Conservation (phyloP, 2,329 filamentous ascomycete species). For the Hypoxylon sp. region DNA sequence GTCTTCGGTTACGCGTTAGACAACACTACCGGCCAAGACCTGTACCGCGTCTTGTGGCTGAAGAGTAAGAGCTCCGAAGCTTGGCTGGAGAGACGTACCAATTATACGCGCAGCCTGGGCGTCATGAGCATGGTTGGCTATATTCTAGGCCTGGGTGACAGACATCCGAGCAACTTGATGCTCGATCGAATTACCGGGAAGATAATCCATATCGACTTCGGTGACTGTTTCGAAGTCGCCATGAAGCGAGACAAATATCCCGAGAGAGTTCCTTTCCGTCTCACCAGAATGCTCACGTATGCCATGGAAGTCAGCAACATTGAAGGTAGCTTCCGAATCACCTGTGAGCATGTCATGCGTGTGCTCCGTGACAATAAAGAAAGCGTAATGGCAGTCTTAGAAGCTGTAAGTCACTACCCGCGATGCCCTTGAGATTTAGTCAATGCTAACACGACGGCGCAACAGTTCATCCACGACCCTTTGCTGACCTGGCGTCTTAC, state of each 20-base stretch:
- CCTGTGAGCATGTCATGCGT: slow-evolving; percentile 98
- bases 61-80: slow-evolving; percentile 99
- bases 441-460: slow-evolving; percentile 39
- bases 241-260: slow-evolving; percentile 99
- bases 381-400: slow-evolving; percentile 96
- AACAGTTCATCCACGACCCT: slow-evolving; percentile 98
- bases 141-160: slow-evolving; percentile 94
- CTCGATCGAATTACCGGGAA: slow-evolving; percentile 96
- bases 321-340: slow-evolving; percentile 97
- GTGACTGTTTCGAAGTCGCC: slow-evolving; percentile 98
- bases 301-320: slow-evolving; percentile 99
- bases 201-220: slow-evolving; percentile 99
- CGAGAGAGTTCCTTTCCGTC: slow-evolving; percentile 95
- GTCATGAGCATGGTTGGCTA: slow-evolving; percentile 99
- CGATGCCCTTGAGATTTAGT: not conserved
- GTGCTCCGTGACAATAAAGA: slow-evolving; percentile 98
- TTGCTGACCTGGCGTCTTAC: slow-evolving; percentile 95
- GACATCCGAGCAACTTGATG: slow-evolving; percentile 98
- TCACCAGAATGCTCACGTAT: slow-evolving; percentile 99
- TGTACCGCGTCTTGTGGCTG: slow-evolving; percentile 97
- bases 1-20: slow-evolving; percentile 99
- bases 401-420: slow-evolving; percentile 80
- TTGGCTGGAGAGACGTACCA: slow-evolving; percentile 98
- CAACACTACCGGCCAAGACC: slow-evolving; percentile 98
- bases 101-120: slow-evolving; percentile 95